Conservation (phyloP, 371 early-diverging fungal genomes). For the Saksenaea vasiformis region DNA sequence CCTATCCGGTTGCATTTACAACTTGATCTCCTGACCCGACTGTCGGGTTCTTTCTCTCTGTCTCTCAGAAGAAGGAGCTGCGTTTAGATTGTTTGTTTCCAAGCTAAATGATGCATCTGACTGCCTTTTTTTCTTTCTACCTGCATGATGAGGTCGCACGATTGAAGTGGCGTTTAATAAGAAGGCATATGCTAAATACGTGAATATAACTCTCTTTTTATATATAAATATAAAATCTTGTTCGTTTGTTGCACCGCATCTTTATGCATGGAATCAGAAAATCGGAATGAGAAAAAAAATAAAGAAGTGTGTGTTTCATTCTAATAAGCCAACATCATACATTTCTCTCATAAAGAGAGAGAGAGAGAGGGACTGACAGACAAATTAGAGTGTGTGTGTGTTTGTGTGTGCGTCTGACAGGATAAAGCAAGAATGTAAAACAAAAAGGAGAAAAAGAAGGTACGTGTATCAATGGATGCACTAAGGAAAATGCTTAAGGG, state of each 20-base stretch:
- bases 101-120: neutral
- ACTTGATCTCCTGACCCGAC: constrained; percentile 3
- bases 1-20: neutral
- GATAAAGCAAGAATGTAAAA: neutral
- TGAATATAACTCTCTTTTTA: neutral
- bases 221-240: too few relatives aligned
- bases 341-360: too few relatives aligned
- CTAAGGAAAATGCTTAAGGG: neutral
- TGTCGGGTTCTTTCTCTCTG: neutral
- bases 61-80: neutral
- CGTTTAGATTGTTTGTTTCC: neutral
- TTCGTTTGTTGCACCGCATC: neutral
- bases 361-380: too few relatives aligned
- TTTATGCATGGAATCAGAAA: neutral
- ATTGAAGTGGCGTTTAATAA: neutral
- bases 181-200: neutral
- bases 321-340: too few relatives aligned
- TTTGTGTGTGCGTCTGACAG: too few relatives aligned
- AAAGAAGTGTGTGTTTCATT: neutral
- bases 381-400: too few relatives aligned
- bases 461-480: neutral
- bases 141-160: constrained; percentile 2
- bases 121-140: constrained; percentile 4
- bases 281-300: neutral
- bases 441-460: neutral